phyloP scores from a whole-genome alignment of 208 protist genomes.

The Leishmania mexicana region DNA sequence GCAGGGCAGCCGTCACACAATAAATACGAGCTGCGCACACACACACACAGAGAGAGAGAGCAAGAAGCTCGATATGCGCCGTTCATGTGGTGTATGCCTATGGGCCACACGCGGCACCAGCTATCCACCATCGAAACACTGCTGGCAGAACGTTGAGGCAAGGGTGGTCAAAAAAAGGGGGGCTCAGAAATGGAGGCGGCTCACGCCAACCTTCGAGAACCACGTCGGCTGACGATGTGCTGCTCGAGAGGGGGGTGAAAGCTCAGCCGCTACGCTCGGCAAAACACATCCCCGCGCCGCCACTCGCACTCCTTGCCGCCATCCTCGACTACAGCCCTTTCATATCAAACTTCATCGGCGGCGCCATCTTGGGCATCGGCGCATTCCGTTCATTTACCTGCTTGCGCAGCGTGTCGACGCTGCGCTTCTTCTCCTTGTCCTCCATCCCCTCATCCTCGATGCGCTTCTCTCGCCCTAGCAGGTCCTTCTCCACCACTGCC shows the following conservation, averaged over 20 bases:
- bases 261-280: neutral
- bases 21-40: neutral
- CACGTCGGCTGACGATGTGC: neutral
- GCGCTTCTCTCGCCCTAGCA: constrained; percentile 47
- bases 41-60: neutral
- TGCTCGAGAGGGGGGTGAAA: neutral
- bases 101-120: neutral
- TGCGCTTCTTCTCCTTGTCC: constrained; percentile 81
- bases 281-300: neutral
- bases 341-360: constrained; percentile 90
- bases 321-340: constrained; percentile 59
- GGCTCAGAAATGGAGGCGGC: neutral
- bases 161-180: neutral
- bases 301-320: neutral
- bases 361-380: constrained; percentile 81
- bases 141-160: neutral
- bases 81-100: neutral
- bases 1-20: neutral
- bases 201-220: neutral
- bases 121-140: neutral
- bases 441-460: constrained; percentile 84
- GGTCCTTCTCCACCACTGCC: constrained; percentile 93
- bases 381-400: constrained; percentile 81
- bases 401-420: constrained; percentile 66
- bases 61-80: neutral